Evolutionary conservation across 2,329 filamentous ascomycete genomes (phyloP), one percentile per base, ranked within the genome.

Genomic region (Penicillium aurantiogriseum): DNA sequence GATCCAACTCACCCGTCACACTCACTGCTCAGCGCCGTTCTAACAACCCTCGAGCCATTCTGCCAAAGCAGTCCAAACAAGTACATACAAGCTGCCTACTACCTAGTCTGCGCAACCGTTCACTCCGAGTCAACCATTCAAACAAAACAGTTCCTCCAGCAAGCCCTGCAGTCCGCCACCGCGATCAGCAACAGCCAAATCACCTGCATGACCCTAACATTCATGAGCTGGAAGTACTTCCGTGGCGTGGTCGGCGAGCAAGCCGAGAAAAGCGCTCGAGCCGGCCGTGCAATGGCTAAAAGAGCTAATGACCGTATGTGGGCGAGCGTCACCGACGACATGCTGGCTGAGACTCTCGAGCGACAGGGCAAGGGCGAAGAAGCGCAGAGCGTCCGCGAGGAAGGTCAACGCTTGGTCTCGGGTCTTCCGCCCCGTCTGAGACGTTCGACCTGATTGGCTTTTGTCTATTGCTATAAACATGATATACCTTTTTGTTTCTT

Each of bases 151-250:
- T 86, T 88, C 67, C 87, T 97, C 53, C 86, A 90, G 59, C 81
- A 82, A 39, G 89, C 91, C 2, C 82, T 96, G 42, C 82, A 83
- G 39, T 85, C 86, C 3, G 88, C 90, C 13, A 88, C 88, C 62
- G 79, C 80, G 8, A 86, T 88, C 9, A 81, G 81, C 54, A 96
- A 96, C 71, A 85, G 85, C 31, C 89, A 95, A 63, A 88, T 92
- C 53, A 83, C 92, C n/a, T 88, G 88, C 47, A 89, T 97, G 62
- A 87, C 89, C 6, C 84, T 97, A 58, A 92, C 87, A 64, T 87
- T 94, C 63, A 95, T 97, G 89, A 88, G 89, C 51, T 86, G 84
- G 68, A 85, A 87, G 51, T 89, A 96, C 68, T 97, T 92, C 73
- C 87, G 88, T 45, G 88, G 89, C 58, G 88, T 92, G 15, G 85